A percentile compares a stretch with the other conserved stretches of the same genome.
Evolutionary conservation across 2,329 filamentous ascomycete species (phyloP).

Genomic region (Passalora sequoiae): DNA sequence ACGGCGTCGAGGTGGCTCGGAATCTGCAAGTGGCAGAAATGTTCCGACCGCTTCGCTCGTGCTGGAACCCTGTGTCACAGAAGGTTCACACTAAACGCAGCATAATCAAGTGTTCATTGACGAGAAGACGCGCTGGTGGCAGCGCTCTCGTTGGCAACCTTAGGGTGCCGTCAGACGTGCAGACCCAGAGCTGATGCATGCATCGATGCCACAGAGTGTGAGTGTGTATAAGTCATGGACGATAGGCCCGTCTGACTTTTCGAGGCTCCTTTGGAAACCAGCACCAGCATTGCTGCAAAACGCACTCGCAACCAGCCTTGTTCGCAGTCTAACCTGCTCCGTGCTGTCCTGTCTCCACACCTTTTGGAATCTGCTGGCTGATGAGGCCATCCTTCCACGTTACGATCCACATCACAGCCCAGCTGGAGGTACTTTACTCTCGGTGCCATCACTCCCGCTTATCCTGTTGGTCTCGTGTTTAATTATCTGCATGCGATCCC

Average conservation of each 20-base stretch:
- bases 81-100: conserved; percentile 19
- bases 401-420: conserved; percentile 1
- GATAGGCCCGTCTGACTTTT: conserved; percentile 11
- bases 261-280: neutral
- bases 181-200: too few relatives aligned
- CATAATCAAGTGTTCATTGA: conserved; percentile 25
- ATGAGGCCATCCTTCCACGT: neutral
- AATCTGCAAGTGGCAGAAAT: conserved; percentile 15
- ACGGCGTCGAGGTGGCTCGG: too few relatives aligned
- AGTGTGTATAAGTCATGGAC: conserved; percentile 22
- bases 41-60: conserved; percentile 4
- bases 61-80: conserved; percentile 8
- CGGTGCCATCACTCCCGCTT: conserved; percentile 10
- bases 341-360: neutral
- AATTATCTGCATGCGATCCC: conserved; percentile 14
- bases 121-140: conserved; percentile 15
- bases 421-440: neutral
- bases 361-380: neutral
- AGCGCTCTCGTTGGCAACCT: conserved; percentile 2
- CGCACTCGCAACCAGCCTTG: neutral
- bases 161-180: conserved; percentile 24
- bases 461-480: conserved; percentile 15
- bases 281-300: neutral
- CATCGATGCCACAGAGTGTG: conserved; percentile 19
- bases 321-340: neutral